Conservation (phyloP, 495 filamentous ascomycete genomes). For the Aspergillus leporis region DNA sequence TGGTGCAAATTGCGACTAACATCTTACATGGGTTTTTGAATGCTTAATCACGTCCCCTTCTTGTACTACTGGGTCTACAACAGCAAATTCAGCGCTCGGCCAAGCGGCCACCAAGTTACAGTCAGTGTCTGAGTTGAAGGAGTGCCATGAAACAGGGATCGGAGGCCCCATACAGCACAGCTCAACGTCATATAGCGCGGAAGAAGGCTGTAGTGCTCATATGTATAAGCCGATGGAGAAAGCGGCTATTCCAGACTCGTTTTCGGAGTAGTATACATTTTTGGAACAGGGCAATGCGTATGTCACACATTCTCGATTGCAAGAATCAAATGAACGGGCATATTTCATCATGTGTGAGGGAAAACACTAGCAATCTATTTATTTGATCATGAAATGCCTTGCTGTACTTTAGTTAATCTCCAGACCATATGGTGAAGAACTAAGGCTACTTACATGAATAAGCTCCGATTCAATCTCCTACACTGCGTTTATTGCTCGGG, state of each 20-base stretch:
- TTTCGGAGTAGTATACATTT: neutral
- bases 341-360: too few relatives aligned
- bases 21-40: constrained; percentile 1
- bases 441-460: too few relatives aligned
- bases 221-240: neutral
- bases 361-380: too few relatives aligned
- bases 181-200: constrained; percentile 30
- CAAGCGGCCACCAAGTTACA: constrained; percentile 36
- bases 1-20: constrained; percentile 17
- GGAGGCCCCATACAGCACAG: constrained; percentile 27
- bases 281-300: neutral
- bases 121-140: constrained; percentile 29
- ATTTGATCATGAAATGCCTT: too few relatives aligned
- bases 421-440: too few relatives aligned
- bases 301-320: too few relatives aligned
- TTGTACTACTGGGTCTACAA: constrained; percentile 19
- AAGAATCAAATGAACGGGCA: too few relatives aligned
- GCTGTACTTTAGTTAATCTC: too few relatives aligned
- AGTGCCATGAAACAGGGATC: constrained; percentile 28
- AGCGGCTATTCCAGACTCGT: neutral
- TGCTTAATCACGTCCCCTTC: constrained; percentile 14
- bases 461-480: too few relatives aligned
- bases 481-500: too few relatives aligned
- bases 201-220: constrained; percentile 30
- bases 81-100: constrained; percentile 32